Percentiles rank a stretch among this genome's conserved stretches.
phyloP scores from a whole-genome alignment of 129 eudicot species.

The Ambrosia artemisiifolia region DNA sequence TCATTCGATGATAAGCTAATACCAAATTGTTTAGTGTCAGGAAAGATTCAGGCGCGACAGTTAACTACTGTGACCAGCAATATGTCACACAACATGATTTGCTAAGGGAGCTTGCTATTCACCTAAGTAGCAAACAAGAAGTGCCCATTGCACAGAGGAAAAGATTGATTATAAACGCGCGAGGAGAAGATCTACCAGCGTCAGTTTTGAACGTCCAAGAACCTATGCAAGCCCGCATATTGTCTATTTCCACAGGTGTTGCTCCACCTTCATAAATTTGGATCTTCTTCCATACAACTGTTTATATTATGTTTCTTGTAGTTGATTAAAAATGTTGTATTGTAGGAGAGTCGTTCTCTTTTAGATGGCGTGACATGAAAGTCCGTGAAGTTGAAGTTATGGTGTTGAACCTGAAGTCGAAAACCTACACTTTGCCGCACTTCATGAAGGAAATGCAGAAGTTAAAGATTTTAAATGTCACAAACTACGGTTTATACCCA shows the following conservation, averaged over 20 bases:
- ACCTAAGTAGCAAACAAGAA: slow-evolving; percentile 13
- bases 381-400: slow-evolving; percentile 35
- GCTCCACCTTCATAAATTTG: background rate
- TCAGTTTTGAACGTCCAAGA: slow-evolving; percentile 1
- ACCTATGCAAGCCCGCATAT: slow-evolving; percentile 30
- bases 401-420: slow-evolving; percentile 37
- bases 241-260: slow-evolving; percentile 48
- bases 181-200: slow-evolving; percentile 28
- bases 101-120: slow-evolving; percentile 48
- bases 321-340: no score
- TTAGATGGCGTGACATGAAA: slow-evolving; percentile 35
- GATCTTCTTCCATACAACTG: no score
- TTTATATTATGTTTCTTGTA: no score
- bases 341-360: slow-evolving; percentile 41
- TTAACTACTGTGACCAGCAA: slow-evolving; percentile 31
- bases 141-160: slow-evolving; percentile 25
- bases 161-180: slow-evolving; percentile 34
- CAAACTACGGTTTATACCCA: no score
- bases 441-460: slow-evolving; percentile 1
- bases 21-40: slow-evolving; percentile 8
- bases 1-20: no score
- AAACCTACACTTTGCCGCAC: slow-evolving; percentile 36
- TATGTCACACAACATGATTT: slow-evolving; percentile 44
- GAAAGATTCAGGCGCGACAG: background rate
- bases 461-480: no score